Conservation (phyloP, 139 green algal genomes). For the Chlorella sorokiniana region DNA sequence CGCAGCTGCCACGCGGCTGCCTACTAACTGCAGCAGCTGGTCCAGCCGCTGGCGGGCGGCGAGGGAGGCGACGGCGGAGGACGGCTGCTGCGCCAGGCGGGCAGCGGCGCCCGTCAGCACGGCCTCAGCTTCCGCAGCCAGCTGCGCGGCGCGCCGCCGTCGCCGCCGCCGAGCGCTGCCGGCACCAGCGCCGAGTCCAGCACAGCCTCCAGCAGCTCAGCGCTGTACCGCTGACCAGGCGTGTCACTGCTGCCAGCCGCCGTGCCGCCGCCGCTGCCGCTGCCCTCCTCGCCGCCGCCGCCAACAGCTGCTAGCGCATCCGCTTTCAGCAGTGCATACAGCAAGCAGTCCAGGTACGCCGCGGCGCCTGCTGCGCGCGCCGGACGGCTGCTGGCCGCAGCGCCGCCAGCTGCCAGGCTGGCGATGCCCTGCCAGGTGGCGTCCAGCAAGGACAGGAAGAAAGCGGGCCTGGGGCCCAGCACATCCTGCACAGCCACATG, state of each 20-base stretch:
- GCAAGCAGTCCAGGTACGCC: slow-evolving; percentile 55
- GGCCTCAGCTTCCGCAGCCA: slow-evolving; percentile 2
- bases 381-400: neutral
- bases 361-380: slow-evolving; percentile 24
- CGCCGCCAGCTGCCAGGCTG: neutral
- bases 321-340: slow-evolving; percentile 37
- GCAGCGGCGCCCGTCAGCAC: neutral
- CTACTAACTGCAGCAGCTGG: slow-evolving; percentile 16
- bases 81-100: neutral
- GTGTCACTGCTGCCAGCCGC: too few relatives aligned
- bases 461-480: neutral
- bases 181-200: slow-evolving; percentile 30
- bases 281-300: neutral
- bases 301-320: slow-evolving; percentile 11
- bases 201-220: slow-evolving; percentile 12
- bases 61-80: neutral
- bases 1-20: neutral
- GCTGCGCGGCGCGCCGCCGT: neutral
- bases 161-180: neutral
- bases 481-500: slow-evolving; percentile 22
- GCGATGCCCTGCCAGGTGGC: slow-evolving; percentile 31
- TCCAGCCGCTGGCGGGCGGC: slow-evolving; percentile 7
- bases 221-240: neutral
- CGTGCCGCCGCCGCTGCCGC: neutral
- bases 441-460: slow-evolving; percentile 18